Conservation (phyloP, 1,284 basidiomycete species). For the Rhodotorula sp. region DNA sequence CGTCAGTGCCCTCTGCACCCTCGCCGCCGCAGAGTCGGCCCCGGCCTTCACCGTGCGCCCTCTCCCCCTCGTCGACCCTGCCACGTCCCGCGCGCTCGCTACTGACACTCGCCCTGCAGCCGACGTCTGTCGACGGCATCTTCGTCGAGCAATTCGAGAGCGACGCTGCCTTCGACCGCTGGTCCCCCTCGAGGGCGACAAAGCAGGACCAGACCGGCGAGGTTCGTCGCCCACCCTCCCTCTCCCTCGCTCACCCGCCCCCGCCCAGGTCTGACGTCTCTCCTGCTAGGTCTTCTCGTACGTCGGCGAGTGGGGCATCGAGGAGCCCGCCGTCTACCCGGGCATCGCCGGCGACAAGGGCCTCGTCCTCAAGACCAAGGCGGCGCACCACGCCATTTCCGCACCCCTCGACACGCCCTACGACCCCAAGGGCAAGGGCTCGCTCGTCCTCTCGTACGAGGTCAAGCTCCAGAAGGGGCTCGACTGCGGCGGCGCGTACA, state of each 20-base stretch:
- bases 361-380: conserved; percentile 67
- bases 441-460: conserved; percentile 96
- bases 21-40: conserved; percentile 22
- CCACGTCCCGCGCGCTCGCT: neutral
- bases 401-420: conserved; percentile 78
- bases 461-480: conserved; percentile 99
- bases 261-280: neutral
- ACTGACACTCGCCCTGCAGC: conserved; percentile 55
- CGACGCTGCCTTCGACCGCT: conserved; percentile 71
- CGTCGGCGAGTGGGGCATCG: conserved; percentile 95
- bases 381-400: conserved; percentile 95
- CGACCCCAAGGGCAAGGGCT: conserved; percentile 74
- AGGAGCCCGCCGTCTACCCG: conserved; percentile 75
- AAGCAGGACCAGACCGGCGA: conserved; percentile 93
- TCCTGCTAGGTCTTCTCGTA: conserved; percentile 68
- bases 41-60: conserved; percentile 29
- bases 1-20: conserved; percentile 16
- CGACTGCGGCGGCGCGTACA: conserved; percentile 97
- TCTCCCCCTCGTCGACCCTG: neutral
- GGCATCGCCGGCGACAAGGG: conserved; percentile 51
- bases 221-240: conserved; percentile 59
- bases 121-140: conserved; percentile 79
- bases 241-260: neutral
- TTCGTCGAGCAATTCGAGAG: conserved; percentile 97
- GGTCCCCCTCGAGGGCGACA: conserved; percentile 94